phyloP scores from a whole-genome alignment of 1,284 basidiomycete species.

The Fomitopsis schrenkii region DNA sequence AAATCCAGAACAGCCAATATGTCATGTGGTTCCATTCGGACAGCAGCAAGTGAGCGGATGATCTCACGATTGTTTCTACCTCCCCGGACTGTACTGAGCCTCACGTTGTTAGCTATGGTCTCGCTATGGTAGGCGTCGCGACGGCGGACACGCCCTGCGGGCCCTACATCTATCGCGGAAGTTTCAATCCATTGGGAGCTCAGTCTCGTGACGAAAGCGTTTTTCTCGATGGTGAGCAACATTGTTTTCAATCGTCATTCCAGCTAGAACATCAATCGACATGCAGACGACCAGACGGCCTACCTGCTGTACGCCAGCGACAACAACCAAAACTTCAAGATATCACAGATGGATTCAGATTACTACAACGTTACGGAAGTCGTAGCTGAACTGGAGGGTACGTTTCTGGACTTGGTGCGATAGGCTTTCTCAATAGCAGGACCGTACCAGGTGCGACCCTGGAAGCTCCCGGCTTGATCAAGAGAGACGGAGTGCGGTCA shows the following conservation, averaged over 20 bases:
- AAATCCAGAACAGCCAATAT: slow-evolving; percentile 50
- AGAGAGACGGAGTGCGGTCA: slow-evolving; percentile 43
- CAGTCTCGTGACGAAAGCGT: slow-evolving; percentile 59
- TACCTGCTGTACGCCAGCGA: slow-evolving; percentile 64
- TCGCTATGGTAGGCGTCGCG: slow-evolving; percentile 59
- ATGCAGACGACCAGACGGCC: slow-evolving; percentile 29
- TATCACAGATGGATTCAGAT: slow-evolving; percentile 48
- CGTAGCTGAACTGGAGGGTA: slow-evolving; percentile 44
- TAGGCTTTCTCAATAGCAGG: not conserved
- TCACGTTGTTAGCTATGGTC: slow-evolving; percentile 45
- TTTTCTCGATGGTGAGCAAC: slow-evolving; percentile 47
- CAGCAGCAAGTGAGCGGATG: slow-evolving; percentile 45
- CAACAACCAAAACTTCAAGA: slow-evolving; percentile 69
- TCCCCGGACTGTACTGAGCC: not conserved
- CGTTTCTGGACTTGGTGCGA: slow-evolving; percentile 5
- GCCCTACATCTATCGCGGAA: slow-evolving; percentile 52
- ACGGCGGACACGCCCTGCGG: slow-evolving; percentile 56
- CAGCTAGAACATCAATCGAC: not conserved
- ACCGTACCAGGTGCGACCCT: slow-evolving; percentile 44
- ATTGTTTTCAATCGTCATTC: not conserved
- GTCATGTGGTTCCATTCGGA: slow-evolving; percentile 75
- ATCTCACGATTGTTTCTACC: too few species aligned
- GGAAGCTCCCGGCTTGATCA: slow-evolving; percentile 60
- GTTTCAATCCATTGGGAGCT: slow-evolving; percentile 54
- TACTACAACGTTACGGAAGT: slow-evolving; percentile 54